phyloP scores from a whole-genome alignment of 2,329 filamentous ascomycete species.

The Helicocarpus griseus region DNA sequence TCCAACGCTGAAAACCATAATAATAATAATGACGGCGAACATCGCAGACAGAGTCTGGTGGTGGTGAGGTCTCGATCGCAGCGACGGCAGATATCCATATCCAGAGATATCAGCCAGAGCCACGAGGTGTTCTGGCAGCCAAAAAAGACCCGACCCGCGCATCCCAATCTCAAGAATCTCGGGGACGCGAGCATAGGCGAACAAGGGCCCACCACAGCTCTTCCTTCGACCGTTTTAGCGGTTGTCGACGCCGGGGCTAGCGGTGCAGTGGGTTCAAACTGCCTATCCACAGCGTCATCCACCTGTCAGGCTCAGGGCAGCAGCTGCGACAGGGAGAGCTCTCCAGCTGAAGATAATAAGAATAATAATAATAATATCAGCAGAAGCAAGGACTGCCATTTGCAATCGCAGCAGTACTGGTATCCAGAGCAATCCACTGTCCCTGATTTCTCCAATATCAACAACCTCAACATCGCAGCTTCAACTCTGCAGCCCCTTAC shows the following conservation, averaged over 20 bases:
- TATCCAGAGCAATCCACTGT: background rate
- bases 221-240: background rate
- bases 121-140: background rate
- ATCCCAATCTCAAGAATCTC: background rate
- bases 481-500: background rate
- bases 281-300: background rate
- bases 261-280: background rate
- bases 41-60: background rate
- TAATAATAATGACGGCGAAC: background rate
- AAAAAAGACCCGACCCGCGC: background rate
- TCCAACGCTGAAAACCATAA: background rate
- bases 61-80: background rate
- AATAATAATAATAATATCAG: background rate
- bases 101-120: too few relatives aligned
- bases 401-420: background rate
- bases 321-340: background rate
- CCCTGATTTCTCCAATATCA: background rate
- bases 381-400: background rate
- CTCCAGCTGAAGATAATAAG: background rate
- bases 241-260: background rate
- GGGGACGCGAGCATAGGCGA: too few relatives aligned
- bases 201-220: background rate
- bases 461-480: background rate
- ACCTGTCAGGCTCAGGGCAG: background rate
- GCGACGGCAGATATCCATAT: background rate